Conservation (phyloP, 2,329 filamentous ascomycete genomes). For the Fonsecaea erecta region DNA sequence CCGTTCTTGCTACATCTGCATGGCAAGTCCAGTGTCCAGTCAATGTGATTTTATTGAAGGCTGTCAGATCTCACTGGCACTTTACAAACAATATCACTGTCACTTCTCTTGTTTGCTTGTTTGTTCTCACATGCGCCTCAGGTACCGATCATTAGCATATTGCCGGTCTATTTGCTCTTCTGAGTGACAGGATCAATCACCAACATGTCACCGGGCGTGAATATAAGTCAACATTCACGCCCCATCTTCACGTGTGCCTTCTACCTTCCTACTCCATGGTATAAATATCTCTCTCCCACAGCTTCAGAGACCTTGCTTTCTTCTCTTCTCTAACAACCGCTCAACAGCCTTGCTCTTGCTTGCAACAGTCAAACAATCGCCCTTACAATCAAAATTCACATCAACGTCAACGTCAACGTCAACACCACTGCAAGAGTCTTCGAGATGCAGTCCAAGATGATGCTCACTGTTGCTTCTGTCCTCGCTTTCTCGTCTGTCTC, state of each 20-base stretch:
- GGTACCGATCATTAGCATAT: neutral
- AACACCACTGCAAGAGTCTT: neutral
- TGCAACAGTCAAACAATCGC: neutral
- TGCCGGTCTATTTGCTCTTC: neutral
- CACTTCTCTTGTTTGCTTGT: neutral
- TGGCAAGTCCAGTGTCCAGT: neutral
- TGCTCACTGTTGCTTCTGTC: neutral
- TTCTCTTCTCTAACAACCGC: neutral
- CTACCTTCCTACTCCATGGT: neutral
- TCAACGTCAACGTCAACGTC: neutral
- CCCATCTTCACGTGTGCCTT: neutral
- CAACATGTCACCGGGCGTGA: neutral
- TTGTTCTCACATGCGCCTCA: neutral
- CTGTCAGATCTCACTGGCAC: neutral
- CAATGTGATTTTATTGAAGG: neutral
- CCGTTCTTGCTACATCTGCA: neutral
- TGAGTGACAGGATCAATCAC: neutral
- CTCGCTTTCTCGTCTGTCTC: constrained; percentile 4
- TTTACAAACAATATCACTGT: neutral
- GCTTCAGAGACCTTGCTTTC: neutral
- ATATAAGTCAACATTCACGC: constrained; percentile 1
- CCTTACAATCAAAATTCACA: constrained; percentile 1
- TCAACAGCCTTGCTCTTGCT: neutral
- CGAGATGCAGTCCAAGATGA: neutral
- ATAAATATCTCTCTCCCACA: constrained; percentile 1